Conservation (phyloP, 2,329 filamentous ascomycete genomes). For the Ophiostoma sp. region DNA sequence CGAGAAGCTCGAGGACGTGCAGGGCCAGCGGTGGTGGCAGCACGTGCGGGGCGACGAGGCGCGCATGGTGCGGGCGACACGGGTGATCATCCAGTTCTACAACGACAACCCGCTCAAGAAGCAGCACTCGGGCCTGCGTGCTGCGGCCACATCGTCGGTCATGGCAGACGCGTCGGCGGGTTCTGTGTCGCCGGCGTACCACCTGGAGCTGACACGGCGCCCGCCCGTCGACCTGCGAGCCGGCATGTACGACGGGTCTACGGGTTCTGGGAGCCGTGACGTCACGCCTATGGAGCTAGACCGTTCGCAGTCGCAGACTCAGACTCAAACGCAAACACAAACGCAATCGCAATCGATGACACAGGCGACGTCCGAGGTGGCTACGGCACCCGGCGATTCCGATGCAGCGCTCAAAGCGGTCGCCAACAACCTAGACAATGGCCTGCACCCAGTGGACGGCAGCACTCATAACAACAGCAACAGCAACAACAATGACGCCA, state of each 20-base stretch:
- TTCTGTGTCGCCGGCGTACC: slow-evolving; percentile 48
- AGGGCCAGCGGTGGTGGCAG: slow-evolving; percentile 83
- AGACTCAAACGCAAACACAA: slow-evolving; percentile 14
- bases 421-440: slow-evolving; percentile 33
- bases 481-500: neutral
- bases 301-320: slow-evolving; percentile 18
- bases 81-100: slow-evolving; percentile 67
- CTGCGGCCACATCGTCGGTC: neutral
- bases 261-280: slow-evolving; percentile 22
- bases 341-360: slow-evolving; percentile 6
- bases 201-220: slow-evolving; percentile 52
- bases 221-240: slow-evolving; percentile 35
- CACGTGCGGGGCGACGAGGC: slow-evolving; percentile 64
- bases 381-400: slow-evolving; percentile 31
- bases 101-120: slow-evolving; percentile 58
- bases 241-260: slow-evolving; percentile 11
- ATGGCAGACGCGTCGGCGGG: slow-evolving; percentile 6
- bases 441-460: slow-evolving; percentile 10
- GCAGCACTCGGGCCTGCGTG: slow-evolving; percentile 31
- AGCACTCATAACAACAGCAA: neutral
- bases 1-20: slow-evolving; percentile 68
- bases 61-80: slow-evolving; percentile 67
- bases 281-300: slow-evolving; percentile 28
- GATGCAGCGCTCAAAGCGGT: slow-evolving; percentile 34
- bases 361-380: slow-evolving; percentile 10